These are phyloP conservation scores for Coemansia sp. DNA, from an alignment of 192 early-diverging fungal species.

Conservation along the genomic window DNA sequence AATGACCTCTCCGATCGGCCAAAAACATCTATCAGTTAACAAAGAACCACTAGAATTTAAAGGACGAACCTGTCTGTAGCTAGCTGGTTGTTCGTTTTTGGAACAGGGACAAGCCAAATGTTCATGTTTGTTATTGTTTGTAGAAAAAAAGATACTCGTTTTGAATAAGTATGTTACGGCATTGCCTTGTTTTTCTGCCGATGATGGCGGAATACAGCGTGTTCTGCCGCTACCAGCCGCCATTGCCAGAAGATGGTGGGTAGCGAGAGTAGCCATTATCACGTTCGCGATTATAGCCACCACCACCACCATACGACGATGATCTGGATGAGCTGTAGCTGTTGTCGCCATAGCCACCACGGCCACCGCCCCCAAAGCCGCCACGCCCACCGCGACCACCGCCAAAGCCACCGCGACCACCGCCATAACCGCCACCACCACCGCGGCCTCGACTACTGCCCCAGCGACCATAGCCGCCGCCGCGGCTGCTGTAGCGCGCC, in stretches of 20 bases:
- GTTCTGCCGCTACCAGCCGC: conserved; percentile 15
- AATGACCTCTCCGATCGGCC: too few relatives aligned
- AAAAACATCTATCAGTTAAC: too few relatives aligned
- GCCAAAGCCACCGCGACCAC: conserved; percentile 18
- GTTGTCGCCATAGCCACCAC: conserved; percentile 26
- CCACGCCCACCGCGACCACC: conserved; percentile 29
- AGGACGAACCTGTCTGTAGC: too few relatives aligned
- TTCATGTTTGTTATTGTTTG: too few relatives aligned
- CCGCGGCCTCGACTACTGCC: conserved; percentile 50
- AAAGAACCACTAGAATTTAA: too few relatives aligned
- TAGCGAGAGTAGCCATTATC: conserved; percentile 29
- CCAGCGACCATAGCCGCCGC: conserved; percentile 56
- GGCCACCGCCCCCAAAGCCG: conserved; percentile 16
- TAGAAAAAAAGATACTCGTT: not conserved
- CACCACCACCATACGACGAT: conserved; percentile 30
- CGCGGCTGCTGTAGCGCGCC: conserved; percentile 59
- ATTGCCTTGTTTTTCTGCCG: too few relatives aligned
- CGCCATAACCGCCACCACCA: conserved; percentile 43
- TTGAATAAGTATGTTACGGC: not conserved
- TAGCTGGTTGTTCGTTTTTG: too few relatives aligned
- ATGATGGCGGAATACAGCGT: too few relatives aligned
- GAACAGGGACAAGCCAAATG: too few relatives aligned
- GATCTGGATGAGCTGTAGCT: conserved; percentile 39
- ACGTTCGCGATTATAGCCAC: conserved; percentile 9
- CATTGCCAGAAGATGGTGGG: conserved; percentile 16